Conservation (phyloP, 2,329 filamentous ascomycete species). For the Akanthomyces muscarius region DNA sequence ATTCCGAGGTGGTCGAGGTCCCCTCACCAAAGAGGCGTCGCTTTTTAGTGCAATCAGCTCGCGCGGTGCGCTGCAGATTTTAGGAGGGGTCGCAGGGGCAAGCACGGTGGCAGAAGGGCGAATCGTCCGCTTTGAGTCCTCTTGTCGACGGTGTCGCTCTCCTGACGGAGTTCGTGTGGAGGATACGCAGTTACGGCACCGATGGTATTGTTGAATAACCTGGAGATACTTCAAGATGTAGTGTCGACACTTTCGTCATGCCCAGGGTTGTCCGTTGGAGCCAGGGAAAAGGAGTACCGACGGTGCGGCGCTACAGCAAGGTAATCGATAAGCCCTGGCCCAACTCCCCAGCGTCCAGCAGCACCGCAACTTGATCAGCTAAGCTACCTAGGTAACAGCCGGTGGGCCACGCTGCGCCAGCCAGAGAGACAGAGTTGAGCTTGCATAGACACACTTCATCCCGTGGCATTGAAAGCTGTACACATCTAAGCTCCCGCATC, state of each 20-base stretch:
- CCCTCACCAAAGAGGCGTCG: not conserved
- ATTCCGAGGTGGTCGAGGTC: not conserved
- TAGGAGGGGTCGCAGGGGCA: slow-evolving; percentile 5
- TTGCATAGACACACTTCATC: slow-evolving; percentile 1
- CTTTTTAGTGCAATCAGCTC: slow-evolving; percentile 11
- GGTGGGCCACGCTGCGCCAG: not conserved
- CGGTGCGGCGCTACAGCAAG: not conserved
- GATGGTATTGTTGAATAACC: too few relatives aligned
- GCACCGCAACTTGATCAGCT: slow-evolving; percentile 1
- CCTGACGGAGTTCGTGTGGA: not conserved
- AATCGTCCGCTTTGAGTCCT: not conserved
- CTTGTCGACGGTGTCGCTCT: not conserved
- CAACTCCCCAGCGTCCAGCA: not conserved
- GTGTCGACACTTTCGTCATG: not conserved
- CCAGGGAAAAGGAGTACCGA: slow-evolving; percentile 3
- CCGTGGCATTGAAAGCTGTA: not conserved
- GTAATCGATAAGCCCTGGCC: slow-evolving; percentile 10
- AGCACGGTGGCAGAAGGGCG: not conserved
- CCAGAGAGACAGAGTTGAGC: not conserved
- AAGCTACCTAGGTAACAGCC: not conserved
- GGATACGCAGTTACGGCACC: too few relatives aligned
- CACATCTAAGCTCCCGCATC: not conserved
- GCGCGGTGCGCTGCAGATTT: not conserved
- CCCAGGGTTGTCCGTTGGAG: not conserved
- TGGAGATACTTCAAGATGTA: not conserved